phyloP scores from a whole-genome alignment of 1,284 basidiomycete genomes.

The Apiotrichum porosum region DNA sequence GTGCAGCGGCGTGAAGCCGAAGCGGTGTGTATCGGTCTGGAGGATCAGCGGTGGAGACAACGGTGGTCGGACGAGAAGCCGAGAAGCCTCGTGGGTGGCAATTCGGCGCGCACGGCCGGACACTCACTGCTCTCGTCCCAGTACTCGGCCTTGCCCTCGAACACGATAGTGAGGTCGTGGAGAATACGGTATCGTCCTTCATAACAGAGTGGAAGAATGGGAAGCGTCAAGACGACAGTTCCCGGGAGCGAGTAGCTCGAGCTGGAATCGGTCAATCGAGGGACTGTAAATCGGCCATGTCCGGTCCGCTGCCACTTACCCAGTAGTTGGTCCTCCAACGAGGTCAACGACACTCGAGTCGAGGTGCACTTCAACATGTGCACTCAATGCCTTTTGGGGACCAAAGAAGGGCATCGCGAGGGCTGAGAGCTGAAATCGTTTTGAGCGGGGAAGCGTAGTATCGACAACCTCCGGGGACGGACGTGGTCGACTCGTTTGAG shows the following conservation, averaged over 20 bases:
- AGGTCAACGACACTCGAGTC: slow-evolving; percentile 2
- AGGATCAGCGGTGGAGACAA: no score
- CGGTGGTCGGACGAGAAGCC: no score
- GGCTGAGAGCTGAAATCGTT: no score
- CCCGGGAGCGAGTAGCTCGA: slow-evolving; percentile 25
- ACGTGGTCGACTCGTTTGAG: no score
- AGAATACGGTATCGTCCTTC: slow-evolving; percentile 14
- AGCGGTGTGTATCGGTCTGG: slow-evolving; percentile 43
- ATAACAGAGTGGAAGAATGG: not conserved
- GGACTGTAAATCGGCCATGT: no score
- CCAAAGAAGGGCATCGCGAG: no score
- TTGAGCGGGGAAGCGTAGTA: no score
- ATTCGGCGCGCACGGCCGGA: no score
- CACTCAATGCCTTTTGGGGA: not conserved
- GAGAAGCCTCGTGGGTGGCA: no score
- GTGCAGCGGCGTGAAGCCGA: slow-evolving; percentile 23
- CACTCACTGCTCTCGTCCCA: slow-evolving; percentile 39
- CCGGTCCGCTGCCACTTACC: not conserved
- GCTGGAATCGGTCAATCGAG: slow-evolving; percentile 4
- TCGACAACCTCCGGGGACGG: no score
- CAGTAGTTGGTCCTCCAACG: not conserved
- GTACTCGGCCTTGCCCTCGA: slow-evolving; percentile 45
- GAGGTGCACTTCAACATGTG: not conserved
- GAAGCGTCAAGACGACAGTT: slow-evolving; percentile 14
- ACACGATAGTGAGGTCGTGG: slow-evolving; percentile 25